Percentiles rank a stretch among this genome's conserved stretches.
phyloP scores from a whole-genome alignment of 2,329 filamentous ascomycete genomes.

The Botryosphaeria dothidea region DNA sequence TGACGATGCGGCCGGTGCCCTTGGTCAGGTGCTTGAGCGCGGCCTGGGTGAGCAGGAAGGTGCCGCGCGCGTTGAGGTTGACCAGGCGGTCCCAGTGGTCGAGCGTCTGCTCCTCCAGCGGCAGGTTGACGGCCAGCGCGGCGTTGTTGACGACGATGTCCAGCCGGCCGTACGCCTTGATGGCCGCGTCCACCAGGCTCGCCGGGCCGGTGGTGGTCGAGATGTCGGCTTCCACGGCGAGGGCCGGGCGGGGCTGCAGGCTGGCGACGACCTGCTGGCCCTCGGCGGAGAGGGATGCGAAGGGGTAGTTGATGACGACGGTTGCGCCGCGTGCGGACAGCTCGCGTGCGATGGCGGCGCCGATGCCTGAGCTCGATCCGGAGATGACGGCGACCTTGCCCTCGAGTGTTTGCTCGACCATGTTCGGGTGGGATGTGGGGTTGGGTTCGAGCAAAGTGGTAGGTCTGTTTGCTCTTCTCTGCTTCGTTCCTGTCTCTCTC shows the following conservation, averaged over 20 bases:
- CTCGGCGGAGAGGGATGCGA: constrained; percentile 28
- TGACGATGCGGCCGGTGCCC: constrained; percentile 43
- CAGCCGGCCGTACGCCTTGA: constrained; percentile 43
- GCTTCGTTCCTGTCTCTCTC: not conserved
- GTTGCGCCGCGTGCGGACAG: constrained; percentile 44
- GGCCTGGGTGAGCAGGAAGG: constrained; percentile 45
- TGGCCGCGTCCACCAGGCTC: constrained; percentile 38
- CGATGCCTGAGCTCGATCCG: constrained; percentile 48
- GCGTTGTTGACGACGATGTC: constrained; percentile 54
- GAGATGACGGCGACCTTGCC: constrained; percentile 44
- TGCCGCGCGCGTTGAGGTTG: constrained; percentile 45
- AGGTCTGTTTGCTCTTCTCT: not conserved
- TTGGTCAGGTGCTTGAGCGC: constrained; percentile 42
- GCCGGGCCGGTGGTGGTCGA: constrained; percentile 33
- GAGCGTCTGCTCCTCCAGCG: constrained; percentile 41
- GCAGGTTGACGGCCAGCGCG: constrained; percentile 40
- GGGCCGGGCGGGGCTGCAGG: constrained; percentile 30
- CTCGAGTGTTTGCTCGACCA: constrained; percentile 16
- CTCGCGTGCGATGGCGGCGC: constrained; percentile 44
- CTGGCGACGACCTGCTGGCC: constrained; percentile 31
- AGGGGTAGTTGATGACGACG: constrained; percentile 54
- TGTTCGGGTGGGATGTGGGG: not conserved
- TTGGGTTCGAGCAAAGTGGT: not conserved
- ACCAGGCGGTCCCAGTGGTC: constrained; percentile 43
- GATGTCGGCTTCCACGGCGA: constrained; percentile 45